phyloP scores from a whole-genome alignment of 495 filamentous ascomycete species.

The Clohesyomyces aquaticus region DNA sequence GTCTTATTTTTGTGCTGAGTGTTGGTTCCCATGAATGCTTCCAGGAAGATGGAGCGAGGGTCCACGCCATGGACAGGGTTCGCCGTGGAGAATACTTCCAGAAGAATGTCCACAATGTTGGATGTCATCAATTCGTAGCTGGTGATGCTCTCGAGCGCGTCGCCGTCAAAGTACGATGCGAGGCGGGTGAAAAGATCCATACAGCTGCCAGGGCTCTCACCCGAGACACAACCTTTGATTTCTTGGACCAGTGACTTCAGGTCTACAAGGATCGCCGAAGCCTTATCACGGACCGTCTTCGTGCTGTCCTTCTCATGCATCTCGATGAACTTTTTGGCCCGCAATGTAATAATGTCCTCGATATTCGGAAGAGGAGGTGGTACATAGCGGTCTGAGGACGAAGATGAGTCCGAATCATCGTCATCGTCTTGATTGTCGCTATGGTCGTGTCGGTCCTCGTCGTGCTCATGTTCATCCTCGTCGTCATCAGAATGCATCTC shows the following conservation, averaged over 20 bases:
- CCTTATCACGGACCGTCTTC: constrained; percentile 74
- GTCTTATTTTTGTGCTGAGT: constrained; percentile 59
- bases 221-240: constrained; percentile 69
- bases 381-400: constrained; percentile 50
- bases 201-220: constrained; percentile 58
- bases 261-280: constrained; percentile 70
- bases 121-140: constrained; percentile 93
- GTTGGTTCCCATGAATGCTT: constrained; percentile 88
- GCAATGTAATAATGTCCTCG: constrained; percentile 72
- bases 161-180: constrained; percentile 85
- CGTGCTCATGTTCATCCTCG: constrained; percentile 63
- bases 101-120: constrained; percentile 78
- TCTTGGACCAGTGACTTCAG: constrained; percentile 71
- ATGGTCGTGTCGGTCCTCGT: constrained; percentile 60
- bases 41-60: constrained; percentile 81
- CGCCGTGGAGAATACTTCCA: constrained; percentile 75
- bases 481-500: constrained; percentile 44
- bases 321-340: constrained; percentile 81
- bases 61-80: constrained; percentile 52
- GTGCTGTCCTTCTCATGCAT: constrained; percentile 74
- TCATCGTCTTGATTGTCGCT: constrained; percentile 62
- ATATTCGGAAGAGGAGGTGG: constrained; percentile 62
- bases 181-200: constrained; percentile 72
- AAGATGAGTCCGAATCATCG: constrained; percentile 57
- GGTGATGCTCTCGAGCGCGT: constrained; percentile 90